Conservation (phyloP, 176 grass and related monocot genomes). For the Chrysopogon serrulatus region DNA sequence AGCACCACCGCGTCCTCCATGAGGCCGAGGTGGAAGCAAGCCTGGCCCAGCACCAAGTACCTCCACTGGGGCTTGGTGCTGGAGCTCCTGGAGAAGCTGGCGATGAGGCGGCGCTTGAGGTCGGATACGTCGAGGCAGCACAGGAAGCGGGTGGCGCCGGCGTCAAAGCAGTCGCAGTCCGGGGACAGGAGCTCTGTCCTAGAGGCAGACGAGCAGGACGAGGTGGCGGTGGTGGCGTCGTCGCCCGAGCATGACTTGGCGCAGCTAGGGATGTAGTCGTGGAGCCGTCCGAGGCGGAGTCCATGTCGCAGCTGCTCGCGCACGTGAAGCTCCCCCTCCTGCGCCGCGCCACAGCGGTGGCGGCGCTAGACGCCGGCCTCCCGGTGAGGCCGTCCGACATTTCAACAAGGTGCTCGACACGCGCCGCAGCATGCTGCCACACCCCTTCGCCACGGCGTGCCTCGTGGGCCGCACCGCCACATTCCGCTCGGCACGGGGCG, state of each 20-base stretch:
- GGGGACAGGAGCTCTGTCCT: constrained; percentile 56
- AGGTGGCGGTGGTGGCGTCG: not conserved
- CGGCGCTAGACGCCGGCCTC: constrained; percentile 66
- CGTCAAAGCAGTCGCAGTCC: constrained; percentile 33
- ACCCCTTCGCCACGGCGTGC: constrained; percentile 75
- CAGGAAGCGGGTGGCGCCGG: constrained; percentile 26
- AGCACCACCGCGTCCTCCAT: too few species aligned
- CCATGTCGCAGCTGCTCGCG: constrained; percentile 56
- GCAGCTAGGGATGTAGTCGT: constrained; percentile 82
- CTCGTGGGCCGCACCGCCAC: constrained; percentile 77
- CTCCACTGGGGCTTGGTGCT: constrained; percentile 62
- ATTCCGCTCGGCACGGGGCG: constrained; percentile 52
- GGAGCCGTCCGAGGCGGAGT: constrained; percentile 55
- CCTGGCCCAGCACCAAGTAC: constrained; percentile 14
- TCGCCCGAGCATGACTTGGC: constrained; percentile 17
- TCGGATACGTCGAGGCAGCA: constrained; percentile 68
- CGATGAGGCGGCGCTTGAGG: constrained; percentile 67
- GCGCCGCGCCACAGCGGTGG: constrained; percentile 59
- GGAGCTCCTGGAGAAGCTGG: constrained; percentile 44
- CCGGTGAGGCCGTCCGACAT: constrained; percentile 63
- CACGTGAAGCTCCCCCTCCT: constrained; percentile 81
- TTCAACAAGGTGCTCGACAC: constrained; percentile 89
- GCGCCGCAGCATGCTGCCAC: constrained; percentile 63
- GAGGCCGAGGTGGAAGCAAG: too few species aligned
- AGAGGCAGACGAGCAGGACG: constrained; percentile 19